Evolutionary conservation across 768 basidiomycete species (phyloP).

Genomic region (Auriscalpium orientale): DNA sequence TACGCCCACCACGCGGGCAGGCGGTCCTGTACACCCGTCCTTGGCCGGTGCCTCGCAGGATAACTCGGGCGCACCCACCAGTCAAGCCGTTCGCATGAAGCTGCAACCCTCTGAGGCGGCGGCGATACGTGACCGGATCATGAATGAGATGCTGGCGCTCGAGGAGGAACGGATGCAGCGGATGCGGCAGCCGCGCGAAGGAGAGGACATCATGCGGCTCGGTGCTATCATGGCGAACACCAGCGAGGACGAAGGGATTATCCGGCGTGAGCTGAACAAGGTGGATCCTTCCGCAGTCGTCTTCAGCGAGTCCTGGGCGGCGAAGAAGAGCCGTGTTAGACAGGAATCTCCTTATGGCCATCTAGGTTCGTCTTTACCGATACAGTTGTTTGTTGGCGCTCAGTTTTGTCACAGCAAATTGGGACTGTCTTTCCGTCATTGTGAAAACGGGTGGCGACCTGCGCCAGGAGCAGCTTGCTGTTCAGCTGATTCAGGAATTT

Average conservation of each 20-base stretch:
- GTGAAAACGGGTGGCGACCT: constrained; percentile 97
- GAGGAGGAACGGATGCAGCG: constrained; percentile 96
- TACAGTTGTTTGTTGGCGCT: neutral
- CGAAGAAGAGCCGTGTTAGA: constrained; percentile 93
- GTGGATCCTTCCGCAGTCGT: constrained; percentile 93
- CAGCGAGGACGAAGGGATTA: constrained; percentile 85
- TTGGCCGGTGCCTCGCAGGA: constrained; percentile 19
- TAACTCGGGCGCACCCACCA: neutral
- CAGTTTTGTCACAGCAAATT: constrained; percentile 40
- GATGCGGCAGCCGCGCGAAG: constrained; percentile 68
- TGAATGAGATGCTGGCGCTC: constrained; percentile 96
- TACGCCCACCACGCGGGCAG: constrained; percentile 6
- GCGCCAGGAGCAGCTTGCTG: constrained; percentile 94
- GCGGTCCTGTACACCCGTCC: constrained; percentile 24
- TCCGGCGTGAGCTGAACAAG: constrained; percentile 87
- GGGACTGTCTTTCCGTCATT: constrained; percentile 93
- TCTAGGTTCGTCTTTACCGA: constrained; percentile 45
- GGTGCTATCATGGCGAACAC: constrained; percentile 10
- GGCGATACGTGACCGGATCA: constrained; percentile 89
- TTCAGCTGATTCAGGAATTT: constrained; percentile 90
- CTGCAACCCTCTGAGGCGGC: constrained; percentile 79
- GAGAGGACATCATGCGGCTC: constrained; percentile 56
- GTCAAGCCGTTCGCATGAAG: constrained; percentile 45
- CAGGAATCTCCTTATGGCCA: constrained; percentile 95
- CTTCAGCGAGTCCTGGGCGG: constrained; percentile 90